Percentiles rank a stretch among this genome's conserved stretches.
phyloP scores from a whole-genome alignment of 371 early-diverging fungal species.

The Synchytrium microbalum region DNA sequence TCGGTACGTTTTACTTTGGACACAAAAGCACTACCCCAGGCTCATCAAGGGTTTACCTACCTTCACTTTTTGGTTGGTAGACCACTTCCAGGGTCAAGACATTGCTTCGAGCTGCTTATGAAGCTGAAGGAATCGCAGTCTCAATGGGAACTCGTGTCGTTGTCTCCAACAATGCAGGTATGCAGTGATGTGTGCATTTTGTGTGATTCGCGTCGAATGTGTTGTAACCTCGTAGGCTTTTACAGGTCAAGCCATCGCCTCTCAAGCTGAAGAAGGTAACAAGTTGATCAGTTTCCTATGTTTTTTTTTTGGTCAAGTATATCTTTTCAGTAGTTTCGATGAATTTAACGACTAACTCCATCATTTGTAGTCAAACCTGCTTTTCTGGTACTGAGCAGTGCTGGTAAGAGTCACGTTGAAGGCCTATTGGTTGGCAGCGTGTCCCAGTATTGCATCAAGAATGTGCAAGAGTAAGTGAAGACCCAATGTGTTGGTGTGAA shows the following conservation, averaged over 20 bases:
- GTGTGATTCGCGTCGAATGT: too few relatives aligned
- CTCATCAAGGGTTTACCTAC: too few relatives aligned
- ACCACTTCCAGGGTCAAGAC: background rate
- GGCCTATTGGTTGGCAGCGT: constrained; percentile 9
- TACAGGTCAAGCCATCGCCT: background rate
- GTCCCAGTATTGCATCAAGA: constrained; percentile 9
- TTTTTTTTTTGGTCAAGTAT: background rate
- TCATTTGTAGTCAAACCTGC: background rate
- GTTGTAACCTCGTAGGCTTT: too few relatives aligned
- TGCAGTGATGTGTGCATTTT: too few relatives aligned
- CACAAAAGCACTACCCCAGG: too few relatives aligned
- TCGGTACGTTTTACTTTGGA: too few relatives aligned
- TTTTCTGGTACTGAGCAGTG: background rate
- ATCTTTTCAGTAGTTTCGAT: too few relatives aligned
- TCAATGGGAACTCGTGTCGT: background rate
- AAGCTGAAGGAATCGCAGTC: background rate
- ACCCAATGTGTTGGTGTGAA: too few relatives aligned
- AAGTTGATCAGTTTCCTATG: too few relatives aligned
- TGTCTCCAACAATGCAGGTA: background rate
- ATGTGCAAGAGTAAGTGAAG: too few relatives aligned
- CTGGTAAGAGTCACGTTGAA: constrained; percentile 3
- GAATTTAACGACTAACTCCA: too few relatives aligned
- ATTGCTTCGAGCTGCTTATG: background rate
- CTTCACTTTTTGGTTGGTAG: too few relatives aligned
- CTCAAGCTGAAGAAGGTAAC: background rate